A percentile compares a stretch with the other conserved stretches of the same genome.
phyloP scores from a whole-genome alignment of 805 yeast genomes.

The Pichia deserticola region DNA sequence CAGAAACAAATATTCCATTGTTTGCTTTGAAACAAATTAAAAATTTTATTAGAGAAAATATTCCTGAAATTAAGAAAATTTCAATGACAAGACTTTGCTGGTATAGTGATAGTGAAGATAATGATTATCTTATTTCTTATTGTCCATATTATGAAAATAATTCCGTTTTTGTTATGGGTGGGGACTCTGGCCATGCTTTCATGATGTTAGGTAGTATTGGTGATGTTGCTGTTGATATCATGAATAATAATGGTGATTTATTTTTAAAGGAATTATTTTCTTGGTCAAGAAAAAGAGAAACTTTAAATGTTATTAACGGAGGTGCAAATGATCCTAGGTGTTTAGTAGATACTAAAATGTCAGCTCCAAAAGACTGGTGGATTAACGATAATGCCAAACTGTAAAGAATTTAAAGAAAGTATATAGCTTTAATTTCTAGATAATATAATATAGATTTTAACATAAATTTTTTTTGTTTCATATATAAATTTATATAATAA shows the following conservation, averaged over 20 bases:
- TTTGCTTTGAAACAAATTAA: constrained; percentile 23
- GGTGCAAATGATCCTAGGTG: constrained; percentile 24
- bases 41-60: constrained; percentile 17
- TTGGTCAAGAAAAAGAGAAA: constrained; percentile 23
- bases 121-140: constrained; percentile 30
- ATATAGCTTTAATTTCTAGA: no score
- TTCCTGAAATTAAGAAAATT: constrained; percentile 23
- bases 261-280: constrained; percentile 18
- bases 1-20: constrained; percentile 24
- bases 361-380: constrained; percentile 21
- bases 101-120: constrained; percentile 31
- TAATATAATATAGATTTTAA: no score
- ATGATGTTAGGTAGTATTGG: constrained; percentile 33
- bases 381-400: constrained; percentile 9
- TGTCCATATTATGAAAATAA: constrained; percentile 24
- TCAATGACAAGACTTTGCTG: constrained; percentile 25
- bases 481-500: no score
- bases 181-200: constrained; percentile 35
- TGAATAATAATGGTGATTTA: constrained; percentile 11
- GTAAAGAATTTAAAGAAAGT: not conserved
- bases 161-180: constrained; percentile 30
- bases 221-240: constrained; percentile 16
- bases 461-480: no score
- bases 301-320: constrained; percentile 18
- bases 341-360: constrained; percentile 18